Evolutionary conservation across 2,329 filamentous ascomycete genomes (phyloP), one percentile per base, ranked within the genome.

Genomic region (Colletotrichum sp.): DNA sequence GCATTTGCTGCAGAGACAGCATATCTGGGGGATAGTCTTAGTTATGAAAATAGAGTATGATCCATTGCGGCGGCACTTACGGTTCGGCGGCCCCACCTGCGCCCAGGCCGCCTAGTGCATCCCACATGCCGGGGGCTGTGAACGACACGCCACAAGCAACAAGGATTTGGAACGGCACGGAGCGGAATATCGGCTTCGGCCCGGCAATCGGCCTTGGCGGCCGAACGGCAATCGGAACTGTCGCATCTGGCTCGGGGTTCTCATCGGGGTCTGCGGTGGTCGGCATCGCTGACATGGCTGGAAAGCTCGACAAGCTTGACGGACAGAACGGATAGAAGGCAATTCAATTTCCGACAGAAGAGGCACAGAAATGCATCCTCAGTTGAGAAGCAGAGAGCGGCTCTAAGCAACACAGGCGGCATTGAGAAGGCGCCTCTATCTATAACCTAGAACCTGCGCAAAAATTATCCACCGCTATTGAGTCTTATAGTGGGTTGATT

Each of bases 401-500:
- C 55, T 21, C 55, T 6, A 12, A 12, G 18, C 33, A 31, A 31
- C 55, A 58, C 16, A 43, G 38, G 29, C 55, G 18, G 55, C 29
- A 18, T n/a, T 27, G 18, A 33, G 21, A 18, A 27, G 11, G 16
- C 43, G 29, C 55, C 58, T 69, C 38, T 64, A 69, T 55, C 7
- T 29, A 29, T 21, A 9, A 16, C 38, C 18, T 8, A 16, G n/a
- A 15, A 8, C 16, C 12, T 29, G 12, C 31, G 27, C n/a, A 82
- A 16, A 76, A 12, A 59, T 36, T 43, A 43, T 29, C 38, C 29
- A 33, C 11, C 8, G 43, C 16, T 31, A 84, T n/a, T 71, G 78
- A 16, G 70, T 76, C 13, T 78, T 83, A 36, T 78, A 81, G 36
- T 57, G 80, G 13, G 78, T 80, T 9, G 84, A 85, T 69, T 78